Evolutionary conservation across 805 yeast genomes (phyloP).

Genomic region (Wickerhamiella allomyrinae): DNA sequence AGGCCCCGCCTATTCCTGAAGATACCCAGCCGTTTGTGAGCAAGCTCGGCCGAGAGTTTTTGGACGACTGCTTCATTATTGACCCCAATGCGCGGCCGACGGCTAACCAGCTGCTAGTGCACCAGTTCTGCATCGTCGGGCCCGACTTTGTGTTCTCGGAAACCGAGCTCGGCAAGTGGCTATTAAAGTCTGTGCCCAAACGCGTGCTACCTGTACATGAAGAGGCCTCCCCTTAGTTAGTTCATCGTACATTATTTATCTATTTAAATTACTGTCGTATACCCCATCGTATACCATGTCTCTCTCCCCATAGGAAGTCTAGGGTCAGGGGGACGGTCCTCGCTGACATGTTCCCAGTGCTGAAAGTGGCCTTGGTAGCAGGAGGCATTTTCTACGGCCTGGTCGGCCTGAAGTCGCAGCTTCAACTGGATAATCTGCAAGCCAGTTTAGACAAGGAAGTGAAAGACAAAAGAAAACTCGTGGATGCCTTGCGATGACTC

Average conservation of each 20-base stretch:
- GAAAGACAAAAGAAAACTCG: not conserved
- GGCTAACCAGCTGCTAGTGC: conserved; percentile 31
- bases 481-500: conserved; percentile 6
- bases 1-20: conserved; percentile 94
- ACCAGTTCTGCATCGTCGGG: conserved; percentile 10
- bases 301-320: no score
- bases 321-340: no score
- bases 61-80: conserved; percentile 58
- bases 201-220: not conserved
- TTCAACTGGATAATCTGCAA: conserved; percentile 6
- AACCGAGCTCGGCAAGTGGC: conserved; percentile 13
- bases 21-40: conserved; percentile 58
- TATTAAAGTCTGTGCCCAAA: not conserved
- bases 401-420: conserved; percentile 12
- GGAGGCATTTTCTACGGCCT: conserved; percentile 18
- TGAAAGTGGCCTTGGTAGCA: conserved; percentile 12
- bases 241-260: no score
- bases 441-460: conserved; percentile 6
- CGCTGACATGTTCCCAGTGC: conserved; percentile 11
- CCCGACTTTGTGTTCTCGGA: conserved; percentile 11
- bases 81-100: conserved; percentile 86
- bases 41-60: conserved; percentile 49
- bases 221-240: not conserved
- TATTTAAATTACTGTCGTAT: no score
- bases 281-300: no score